Conservation (phyloP, 306 rosid species). For the Ochetophila trinervis region DNA sequence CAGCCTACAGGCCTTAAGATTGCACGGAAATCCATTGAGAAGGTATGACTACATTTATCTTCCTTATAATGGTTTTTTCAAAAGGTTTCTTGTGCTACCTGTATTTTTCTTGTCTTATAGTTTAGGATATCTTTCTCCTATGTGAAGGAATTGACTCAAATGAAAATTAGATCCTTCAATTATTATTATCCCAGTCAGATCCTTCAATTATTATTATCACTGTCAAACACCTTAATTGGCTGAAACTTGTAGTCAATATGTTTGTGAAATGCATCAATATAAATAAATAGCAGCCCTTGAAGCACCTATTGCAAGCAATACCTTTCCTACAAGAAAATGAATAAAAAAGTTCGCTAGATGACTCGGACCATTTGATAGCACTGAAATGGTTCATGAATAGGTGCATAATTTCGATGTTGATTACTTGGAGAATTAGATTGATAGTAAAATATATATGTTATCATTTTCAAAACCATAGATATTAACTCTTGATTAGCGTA, state of each 20-base stretch:
- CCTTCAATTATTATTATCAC: not conserved
- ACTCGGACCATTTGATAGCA: not conserved
- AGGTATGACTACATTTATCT: conserved; percentile 40
- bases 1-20: conserved; percentile 68
- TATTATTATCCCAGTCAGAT: no score
- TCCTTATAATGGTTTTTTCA: not conserved
- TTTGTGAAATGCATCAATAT: not conserved
- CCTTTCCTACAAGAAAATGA: no score
- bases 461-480: no score
- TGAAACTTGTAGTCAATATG: not conserved
- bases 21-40: conserved; percentile 93
- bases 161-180: not conserved
- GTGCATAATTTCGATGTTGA: not conserved
- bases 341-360: not conserved
- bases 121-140: not conserved
- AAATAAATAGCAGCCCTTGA: not conserved
- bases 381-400: no score
- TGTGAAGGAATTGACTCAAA: not conserved
- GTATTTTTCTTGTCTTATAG: not conserved
- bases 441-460: not conserved
- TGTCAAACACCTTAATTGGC: not conserved
- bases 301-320: no score
- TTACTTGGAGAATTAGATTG: not conserved
- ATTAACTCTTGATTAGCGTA: not conserved
- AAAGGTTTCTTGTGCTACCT: not conserved